Conservation (phyloP, 768 basidiomycete genomes). For the Leccinum longicurvipes region DNA sequence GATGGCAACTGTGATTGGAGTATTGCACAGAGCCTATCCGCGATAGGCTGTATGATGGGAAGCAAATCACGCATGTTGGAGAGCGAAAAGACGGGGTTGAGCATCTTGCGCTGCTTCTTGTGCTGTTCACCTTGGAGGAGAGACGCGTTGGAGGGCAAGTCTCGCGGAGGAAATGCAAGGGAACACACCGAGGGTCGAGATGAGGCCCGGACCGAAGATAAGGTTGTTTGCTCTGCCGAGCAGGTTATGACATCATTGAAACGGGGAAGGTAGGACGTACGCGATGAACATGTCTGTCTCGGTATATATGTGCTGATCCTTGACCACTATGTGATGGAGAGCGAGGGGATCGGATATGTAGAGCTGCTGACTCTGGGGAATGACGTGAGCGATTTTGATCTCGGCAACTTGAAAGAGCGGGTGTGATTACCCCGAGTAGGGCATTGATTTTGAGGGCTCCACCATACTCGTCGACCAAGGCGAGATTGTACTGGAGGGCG, state of each 20-base stretch:
- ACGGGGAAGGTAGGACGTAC: slow-evolving; percentile 9
- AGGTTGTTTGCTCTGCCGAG: slow-evolving; percentile 23
- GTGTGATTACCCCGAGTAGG: slow-evolving; percentile 30
- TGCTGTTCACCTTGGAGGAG: slow-evolving; percentile 25
- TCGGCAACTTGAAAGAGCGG: neutral
- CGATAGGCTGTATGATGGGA: slow-evolving; percentile 34
- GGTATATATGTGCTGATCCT: slow-evolving; percentile 36
- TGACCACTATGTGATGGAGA: slow-evolving; percentile 36
- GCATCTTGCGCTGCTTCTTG: slow-evolving; percentile 31
- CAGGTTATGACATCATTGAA: neutral
- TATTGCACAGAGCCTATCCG: slow-evolving; percentile 23
- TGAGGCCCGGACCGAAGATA: slow-evolving; percentile 38
- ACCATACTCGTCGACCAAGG: slow-evolving; percentile 31
- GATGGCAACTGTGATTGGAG: slow-evolving; percentile 21
- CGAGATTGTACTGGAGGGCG: slow-evolving; percentile 30
- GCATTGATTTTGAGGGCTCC: slow-evolving; percentile 34
- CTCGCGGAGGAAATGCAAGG: neutral
- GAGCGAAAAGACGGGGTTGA: slow-evolving; percentile 33
- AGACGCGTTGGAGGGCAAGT: neutral
- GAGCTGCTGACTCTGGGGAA: slow-evolving; percentile 25
- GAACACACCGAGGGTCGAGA: slow-evolving; percentile 35
- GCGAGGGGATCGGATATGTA: slow-evolving; percentile 39
- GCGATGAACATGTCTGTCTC: slow-evolving; percentile 35
- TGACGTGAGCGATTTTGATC: neutral
- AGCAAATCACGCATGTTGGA: slow-evolving; percentile 29